Conservation (phyloP, 805 yeast genomes). For the Saturnispora halmiae region DNA sequence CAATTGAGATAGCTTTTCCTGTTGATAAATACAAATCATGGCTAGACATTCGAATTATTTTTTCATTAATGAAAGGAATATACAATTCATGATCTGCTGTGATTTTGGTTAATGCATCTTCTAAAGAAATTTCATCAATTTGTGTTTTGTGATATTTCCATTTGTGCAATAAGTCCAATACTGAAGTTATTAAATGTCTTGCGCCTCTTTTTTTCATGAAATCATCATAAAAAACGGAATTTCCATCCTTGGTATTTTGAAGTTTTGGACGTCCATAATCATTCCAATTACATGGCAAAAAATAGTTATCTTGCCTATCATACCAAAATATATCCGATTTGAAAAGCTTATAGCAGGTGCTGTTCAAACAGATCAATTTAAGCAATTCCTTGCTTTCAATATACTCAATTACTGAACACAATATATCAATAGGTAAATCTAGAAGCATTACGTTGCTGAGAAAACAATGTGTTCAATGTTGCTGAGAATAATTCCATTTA, state of each 20-base stretch:
- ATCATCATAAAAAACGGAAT: neutral
- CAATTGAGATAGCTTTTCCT: neutral
- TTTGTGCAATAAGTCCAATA: too few species aligned
- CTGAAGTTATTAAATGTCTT: too few species aligned
- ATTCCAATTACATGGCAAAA: neutral
- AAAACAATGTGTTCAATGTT: too few species aligned
- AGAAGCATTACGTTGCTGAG: neutral
- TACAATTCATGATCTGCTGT: neutral
- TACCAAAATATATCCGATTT: constrained; percentile 1
- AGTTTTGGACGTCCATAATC: too few species aligned
- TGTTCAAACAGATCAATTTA: neutral
- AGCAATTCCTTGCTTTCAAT: neutral
- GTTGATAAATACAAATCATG: neutral
- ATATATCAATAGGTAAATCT: neutral
- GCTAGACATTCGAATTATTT: neutral
- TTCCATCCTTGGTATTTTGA: too few species aligned
- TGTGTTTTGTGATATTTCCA: neutral
- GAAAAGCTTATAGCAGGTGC: neutral
- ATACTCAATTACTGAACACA: neutral
- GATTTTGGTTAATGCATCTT: neutral
- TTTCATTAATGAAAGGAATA: neutral
- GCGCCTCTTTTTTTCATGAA: neutral
- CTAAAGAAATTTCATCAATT: neutral
- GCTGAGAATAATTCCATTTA: too few species aligned
- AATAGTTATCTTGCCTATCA: neutral